Base-by-base conservation (phyloP, 2,329 filamentous ascomycete genomes). In the Knoxdaviesia capensis region DNA sequence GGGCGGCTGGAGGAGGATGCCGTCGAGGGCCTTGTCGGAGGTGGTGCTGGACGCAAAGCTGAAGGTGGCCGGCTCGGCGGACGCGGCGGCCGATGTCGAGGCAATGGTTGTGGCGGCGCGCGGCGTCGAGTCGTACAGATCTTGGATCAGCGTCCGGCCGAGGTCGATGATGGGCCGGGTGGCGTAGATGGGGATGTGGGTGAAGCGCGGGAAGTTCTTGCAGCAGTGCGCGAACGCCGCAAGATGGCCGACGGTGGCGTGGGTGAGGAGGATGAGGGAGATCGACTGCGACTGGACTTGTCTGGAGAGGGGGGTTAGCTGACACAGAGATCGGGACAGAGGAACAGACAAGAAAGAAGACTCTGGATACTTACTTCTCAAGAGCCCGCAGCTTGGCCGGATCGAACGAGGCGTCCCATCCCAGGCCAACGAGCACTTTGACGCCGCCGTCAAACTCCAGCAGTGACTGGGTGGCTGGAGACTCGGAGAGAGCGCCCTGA, bases 211-310 rank as follows among this genome's bases (percentile, higher is more conserved):
- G 48, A 96, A 81, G 58, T 94, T 80, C 60, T 94, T 94, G 76
- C 90, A 96, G 65, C 87, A 94, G 59, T 96, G 87, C 37, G 84
- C 87, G 57, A 84, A 94, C 45, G 90, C 90, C 50, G 84, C 88
- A 44, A 98, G 72, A 62, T 98, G 90, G 41, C 84, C 77, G 41
- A 84, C 73, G 0, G 88, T 98, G 47, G 90, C 83, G 58, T 98
- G 90, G 1, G 90, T 98, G 49, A 98, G 71, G 36, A 98, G 81
- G 52, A 98, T 80, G 51, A 98, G 69, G 3, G 90, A 96, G 37
- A 98, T 47, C 4, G 47, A 45, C 35, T 48, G 70, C 0, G 88
- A 93, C 28, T 88, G 83, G 7, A 92, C 75, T 65, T 92, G 83
- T 65, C 85, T 90, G 50, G 28, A 46, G 33, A 20, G 32, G 29